phyloP scores from a whole-genome alignment of 208 protist genomes.

The Tritrichomonas foetus region DNA sequence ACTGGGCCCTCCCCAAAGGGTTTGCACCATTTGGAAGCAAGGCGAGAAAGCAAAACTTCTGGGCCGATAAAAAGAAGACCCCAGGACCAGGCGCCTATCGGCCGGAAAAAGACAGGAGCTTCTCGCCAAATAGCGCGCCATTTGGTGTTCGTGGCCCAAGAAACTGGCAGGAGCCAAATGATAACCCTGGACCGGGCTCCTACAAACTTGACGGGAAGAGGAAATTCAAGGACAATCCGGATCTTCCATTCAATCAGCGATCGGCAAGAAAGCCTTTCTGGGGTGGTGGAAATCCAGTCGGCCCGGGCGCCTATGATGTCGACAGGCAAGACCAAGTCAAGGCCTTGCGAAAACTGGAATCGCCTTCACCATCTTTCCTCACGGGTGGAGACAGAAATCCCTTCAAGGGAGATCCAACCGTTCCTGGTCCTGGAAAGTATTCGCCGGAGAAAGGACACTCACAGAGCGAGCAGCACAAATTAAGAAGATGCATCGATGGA shows the following conservation, averaged over 20 bases:
- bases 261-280: not conserved
- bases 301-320: not conserved
- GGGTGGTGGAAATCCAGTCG: not conserved
- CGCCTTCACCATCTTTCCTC: not conserved
- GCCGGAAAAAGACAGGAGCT: not conserved
- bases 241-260: not conserved
- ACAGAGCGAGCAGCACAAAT: not conserved
- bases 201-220: not conserved
- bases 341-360: not conserved
- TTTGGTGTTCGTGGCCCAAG: not conserved
- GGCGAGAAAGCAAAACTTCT: not conserved
- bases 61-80: not conserved
- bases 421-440: not conserved
- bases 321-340: not conserved
- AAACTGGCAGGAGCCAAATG: not conserved
- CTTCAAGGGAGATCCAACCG: not conserved
- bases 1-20: not conserved
- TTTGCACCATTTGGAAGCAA: not conserved
- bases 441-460: not conserved
- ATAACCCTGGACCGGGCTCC: not conserved
- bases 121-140: not conserved
- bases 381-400: not conserved
- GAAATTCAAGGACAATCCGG: not conserved
- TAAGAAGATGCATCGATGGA: not conserved
- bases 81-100: not conserved